phyloP scores from a whole-genome alignment of 768 basidiomycete species.

The Hygrophoropsis aurantiaca region DNA sequence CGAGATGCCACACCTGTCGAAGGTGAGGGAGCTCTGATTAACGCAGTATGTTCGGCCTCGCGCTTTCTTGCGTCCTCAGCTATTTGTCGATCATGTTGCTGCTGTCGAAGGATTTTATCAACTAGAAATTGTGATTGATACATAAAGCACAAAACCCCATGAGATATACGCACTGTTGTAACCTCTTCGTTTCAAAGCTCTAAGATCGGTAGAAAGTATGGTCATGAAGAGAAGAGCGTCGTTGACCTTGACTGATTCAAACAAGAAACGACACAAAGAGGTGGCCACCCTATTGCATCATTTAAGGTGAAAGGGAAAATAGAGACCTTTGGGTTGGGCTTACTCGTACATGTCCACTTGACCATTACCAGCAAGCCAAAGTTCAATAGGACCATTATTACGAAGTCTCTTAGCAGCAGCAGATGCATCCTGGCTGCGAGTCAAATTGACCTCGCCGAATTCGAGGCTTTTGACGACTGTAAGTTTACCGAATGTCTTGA shows the following conservation, averaged over 20 bases:
- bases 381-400: constrained; percentile 59
- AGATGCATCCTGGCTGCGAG: constrained; percentile 66
- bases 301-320: constrained; percentile 5
- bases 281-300: constrained; percentile 66
- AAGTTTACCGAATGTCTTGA: constrained; percentile 66
- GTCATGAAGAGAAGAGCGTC: constrained; percentile 92
- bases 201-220: constrained; percentile 87
- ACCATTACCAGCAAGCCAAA: constrained; percentile 76
- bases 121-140: constrained; percentile 44
- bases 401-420: constrained; percentile 62
- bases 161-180: constrained; percentile 66
- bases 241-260: constrained; percentile 77
- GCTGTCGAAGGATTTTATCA: constrained; percentile 86
- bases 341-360: constrained; percentile 92
- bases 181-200: constrained; percentile 76
- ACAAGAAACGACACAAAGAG: constrained; percentile 76
- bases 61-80: constrained; percentile 43
- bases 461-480: constrained; percentile 60
- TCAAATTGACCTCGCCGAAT: constrained; percentile 47
- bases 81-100: constrained; percentile 63
- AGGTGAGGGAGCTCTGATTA: constrained; percentile 14
- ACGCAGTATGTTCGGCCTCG: constrained; percentile 14
- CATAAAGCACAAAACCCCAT: background rate
- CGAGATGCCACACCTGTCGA: constrained; percentile 7
- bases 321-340: constrained; percentile 34